Conservation (phyloP, 2,329 filamentous ascomycete species). For the Aureobasidium sp. region DNA sequence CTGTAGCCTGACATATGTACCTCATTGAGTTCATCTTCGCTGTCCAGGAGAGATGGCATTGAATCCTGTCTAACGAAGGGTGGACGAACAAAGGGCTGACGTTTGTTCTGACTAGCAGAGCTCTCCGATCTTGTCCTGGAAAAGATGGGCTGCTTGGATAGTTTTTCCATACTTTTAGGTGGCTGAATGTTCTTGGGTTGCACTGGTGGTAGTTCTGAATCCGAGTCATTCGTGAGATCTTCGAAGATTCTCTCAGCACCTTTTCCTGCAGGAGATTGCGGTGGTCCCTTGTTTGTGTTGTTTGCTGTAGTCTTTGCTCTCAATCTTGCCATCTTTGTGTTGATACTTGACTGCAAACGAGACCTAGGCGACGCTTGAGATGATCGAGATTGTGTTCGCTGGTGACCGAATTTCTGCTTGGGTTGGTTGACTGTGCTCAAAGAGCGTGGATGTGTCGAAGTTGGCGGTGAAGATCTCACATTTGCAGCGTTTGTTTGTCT, state of each 20-base stretch:
- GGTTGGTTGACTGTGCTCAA: background rate
- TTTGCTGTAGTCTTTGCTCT: background rate
- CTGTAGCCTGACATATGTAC: background rate
- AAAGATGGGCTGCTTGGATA: background rate
- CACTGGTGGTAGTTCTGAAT: background rate
- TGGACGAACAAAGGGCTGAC: background rate
- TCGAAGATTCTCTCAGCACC: background rate
- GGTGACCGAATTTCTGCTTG: background rate
- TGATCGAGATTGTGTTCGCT: background rate
- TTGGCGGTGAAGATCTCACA: background rate
- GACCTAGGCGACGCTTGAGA: background rate
- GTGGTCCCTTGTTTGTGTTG: background rate
- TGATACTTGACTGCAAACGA: background rate
- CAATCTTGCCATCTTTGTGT: background rate
- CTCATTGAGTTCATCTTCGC: background rate
- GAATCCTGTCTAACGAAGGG: background rate
- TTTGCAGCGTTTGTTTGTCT: background rate
- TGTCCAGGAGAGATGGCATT: background rate
- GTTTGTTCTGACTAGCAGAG: background rate
- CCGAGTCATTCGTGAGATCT: background rate
- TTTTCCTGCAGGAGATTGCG: background rate
- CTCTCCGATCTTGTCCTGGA: background rate
- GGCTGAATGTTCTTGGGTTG: background rate
- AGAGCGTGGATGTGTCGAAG: background rate
- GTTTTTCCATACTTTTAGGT: background rate